phyloP scores from a whole-genome alignment of 441 rosid species.

The Arabidopsis hybrid region DNA sequence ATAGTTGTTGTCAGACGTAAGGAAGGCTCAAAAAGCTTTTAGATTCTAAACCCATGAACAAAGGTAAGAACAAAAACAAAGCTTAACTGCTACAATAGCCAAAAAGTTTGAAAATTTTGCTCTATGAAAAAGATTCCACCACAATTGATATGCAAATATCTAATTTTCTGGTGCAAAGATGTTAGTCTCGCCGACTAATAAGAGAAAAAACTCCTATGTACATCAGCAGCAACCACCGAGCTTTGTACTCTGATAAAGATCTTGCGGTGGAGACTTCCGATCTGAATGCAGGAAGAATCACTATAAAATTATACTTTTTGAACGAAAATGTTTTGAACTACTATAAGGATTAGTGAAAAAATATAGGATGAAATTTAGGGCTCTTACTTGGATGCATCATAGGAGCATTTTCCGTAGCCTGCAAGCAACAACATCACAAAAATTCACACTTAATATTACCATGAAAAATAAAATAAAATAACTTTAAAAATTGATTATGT shows the following conservation, averaged over 20 bases:
- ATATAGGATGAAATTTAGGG: background rate
- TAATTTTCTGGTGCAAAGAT: constrained; percentile 29
- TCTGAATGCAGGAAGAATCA: constrained; percentile 40
- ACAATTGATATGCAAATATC: constrained; percentile 8
- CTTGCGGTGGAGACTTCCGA: constrained; percentile 56
- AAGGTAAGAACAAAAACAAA: constrained; percentile 50
- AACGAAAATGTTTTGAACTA: background rate
- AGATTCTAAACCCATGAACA: constrained; percentile 55
- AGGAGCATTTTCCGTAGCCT: constrained; percentile 77
- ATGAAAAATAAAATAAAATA: background rate
- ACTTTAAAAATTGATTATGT: background rate
- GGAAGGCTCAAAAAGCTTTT: constrained; percentile 6
- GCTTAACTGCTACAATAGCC: constrained; percentile 34
- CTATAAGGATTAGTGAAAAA: background rate
- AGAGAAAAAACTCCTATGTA: constrained; percentile 54
- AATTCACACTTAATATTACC: background rate
- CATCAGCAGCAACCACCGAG: constrained; percentile 47
- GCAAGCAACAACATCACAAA: constrained; percentile 33
- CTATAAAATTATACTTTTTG: background rate
- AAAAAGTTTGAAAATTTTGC: constrained; percentile 30
- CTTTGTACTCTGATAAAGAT: constrained; percentile 34
- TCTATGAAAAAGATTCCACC: constrained; percentile 21
- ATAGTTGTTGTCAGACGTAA: background rate
- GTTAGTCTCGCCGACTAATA: constrained; percentile 56
- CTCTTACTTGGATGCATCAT: constrained; percentile 62